Conservation (phyloP, 2,329 filamentous ascomycete species). For the Fusarium caatingaense region DNA sequence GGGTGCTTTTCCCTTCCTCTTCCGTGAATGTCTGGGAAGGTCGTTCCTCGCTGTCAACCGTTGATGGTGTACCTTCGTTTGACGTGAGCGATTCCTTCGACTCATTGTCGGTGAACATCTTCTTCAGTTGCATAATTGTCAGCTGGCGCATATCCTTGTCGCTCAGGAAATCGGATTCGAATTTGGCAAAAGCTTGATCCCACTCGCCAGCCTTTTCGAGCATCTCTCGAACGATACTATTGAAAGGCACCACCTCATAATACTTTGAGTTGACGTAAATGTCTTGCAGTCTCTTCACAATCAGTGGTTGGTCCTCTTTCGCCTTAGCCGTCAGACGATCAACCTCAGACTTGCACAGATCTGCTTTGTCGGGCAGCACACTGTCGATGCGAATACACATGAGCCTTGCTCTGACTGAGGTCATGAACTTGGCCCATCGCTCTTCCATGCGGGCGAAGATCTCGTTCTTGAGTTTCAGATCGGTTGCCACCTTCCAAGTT, state of each 20-base stretch:
- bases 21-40: conserved; percentile 60
- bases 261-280: conserved; percentile 95
- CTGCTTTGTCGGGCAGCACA: conserved; percentile 86
- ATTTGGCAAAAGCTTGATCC: conserved; percentile 90
- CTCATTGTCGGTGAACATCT: conserved; percentile 92
- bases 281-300: conserved; percentile 83
- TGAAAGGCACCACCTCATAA: conserved; percentile 95
- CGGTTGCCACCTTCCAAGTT: conserved; percentile 98
- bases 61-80: conserved; percentile 73
- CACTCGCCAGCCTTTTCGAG: conserved; percentile 93
- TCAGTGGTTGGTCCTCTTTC: conserved; percentile 81
- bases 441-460: conserved; percentile 85
- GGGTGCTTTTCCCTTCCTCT: conserved; percentile 59
- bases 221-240: conserved; percentile 87
- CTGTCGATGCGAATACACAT: conserved; percentile 92
- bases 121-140: conserved; percentile 91
- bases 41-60: conserved; percentile 62
- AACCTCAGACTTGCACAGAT: conserved; percentile 84
- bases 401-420: conserved; percentile 84
- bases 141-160: conserved; percentile 96
- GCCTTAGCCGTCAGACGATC: conserved; percentile 81
- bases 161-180: conserved; percentile 92
- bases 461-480: conserved; percentile 92
- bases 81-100: conserved; percentile 79
- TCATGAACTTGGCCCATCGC: conserved; percentile 86